phyloP scores from a whole-genome alignment of 140 eudicot species.

The Anethum foeniculum region DNA sequence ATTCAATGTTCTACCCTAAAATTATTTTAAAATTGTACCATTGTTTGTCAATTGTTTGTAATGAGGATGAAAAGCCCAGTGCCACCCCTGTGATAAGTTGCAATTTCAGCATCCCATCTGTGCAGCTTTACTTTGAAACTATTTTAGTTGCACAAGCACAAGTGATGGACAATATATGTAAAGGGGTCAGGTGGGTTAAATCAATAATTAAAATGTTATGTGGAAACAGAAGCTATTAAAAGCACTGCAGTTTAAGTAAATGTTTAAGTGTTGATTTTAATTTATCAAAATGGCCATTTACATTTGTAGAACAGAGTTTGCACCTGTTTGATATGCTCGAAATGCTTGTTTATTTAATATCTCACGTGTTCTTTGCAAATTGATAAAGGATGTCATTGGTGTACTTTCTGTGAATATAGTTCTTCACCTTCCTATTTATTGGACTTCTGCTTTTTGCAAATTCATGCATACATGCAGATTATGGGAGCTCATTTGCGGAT shows the following conservation, averaged over 20 bases:
- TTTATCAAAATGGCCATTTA: not conserved
- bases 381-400: not conserved
- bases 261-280: not conserved
- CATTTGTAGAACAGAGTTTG: not conserved
- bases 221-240: not conserved
- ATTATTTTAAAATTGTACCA: not conserved
- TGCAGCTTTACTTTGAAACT: not conserved
- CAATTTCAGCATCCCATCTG: not conserved
- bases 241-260: not conserved
- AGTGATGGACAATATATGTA: not conserved
- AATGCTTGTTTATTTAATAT: not conserved
- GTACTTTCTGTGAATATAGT: not conserved
- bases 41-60: not conserved
- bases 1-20: not conserved
- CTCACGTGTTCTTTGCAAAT: not conserved
- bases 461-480: constrained; percentile 36
- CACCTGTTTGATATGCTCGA: not conserved
- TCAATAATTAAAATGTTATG: not conserved
- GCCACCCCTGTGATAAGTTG: not conserved
- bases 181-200: not conserved
- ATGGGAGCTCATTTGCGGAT: constrained; percentile 80
- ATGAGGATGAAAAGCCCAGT: not conserved
- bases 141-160: not conserved
- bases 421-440: constrained; percentile 9
- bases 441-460: not conserved